Conservation (phyloP, 106 monocot genomes). For the Narthecium ossifragum region DNA sequence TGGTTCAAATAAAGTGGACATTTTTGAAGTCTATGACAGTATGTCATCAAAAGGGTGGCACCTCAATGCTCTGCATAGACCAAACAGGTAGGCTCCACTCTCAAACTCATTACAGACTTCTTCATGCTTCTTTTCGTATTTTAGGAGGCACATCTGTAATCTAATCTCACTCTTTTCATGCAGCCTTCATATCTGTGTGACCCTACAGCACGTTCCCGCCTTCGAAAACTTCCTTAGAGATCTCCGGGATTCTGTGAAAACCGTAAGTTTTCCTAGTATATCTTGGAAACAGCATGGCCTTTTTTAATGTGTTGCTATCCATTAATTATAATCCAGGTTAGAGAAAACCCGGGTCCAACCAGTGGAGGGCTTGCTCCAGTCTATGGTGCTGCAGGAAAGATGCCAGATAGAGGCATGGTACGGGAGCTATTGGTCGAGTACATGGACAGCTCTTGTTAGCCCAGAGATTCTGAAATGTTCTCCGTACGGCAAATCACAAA, state of each 20-base stretch:
- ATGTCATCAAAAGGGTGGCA: conserved; percentile 96
- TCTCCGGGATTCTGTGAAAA: conserved; percentile 25
- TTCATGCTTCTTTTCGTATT: not conserved
- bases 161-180: not conserved
- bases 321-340: conserved; percentile 43
- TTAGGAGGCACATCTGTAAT: not conserved
- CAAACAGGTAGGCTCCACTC: conserved; percentile 51
- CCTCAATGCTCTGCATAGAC: conserved; percentile 89
- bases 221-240: conserved; percentile 72
- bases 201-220: conserved; percentile 75
- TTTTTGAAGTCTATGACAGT: conserved; percentile 91
- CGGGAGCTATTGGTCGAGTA: conserved; percentile 71
- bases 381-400: conserved; percentile 96
- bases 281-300: too few species aligned
- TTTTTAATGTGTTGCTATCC: not conserved
- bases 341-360: conserved; percentile 77
- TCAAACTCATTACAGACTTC: not conserved
- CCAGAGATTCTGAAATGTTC: too few species aligned
- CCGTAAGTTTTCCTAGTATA: not conserved
- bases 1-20: conserved; percentile 64
- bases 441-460: conserved; percentile 76
- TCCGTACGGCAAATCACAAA: too few species aligned
- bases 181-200: conserved; percentile 96
- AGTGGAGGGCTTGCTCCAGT: conserved; percentile 82
- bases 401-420: conserved; percentile 87